Percentiles rank a stretch among this genome's conserved stretches.
These are phyloP conservation scores for Gracilaria domingensis DNA, from an alignment of 23 red algal species.

Conservation along the genomic window DNA sequence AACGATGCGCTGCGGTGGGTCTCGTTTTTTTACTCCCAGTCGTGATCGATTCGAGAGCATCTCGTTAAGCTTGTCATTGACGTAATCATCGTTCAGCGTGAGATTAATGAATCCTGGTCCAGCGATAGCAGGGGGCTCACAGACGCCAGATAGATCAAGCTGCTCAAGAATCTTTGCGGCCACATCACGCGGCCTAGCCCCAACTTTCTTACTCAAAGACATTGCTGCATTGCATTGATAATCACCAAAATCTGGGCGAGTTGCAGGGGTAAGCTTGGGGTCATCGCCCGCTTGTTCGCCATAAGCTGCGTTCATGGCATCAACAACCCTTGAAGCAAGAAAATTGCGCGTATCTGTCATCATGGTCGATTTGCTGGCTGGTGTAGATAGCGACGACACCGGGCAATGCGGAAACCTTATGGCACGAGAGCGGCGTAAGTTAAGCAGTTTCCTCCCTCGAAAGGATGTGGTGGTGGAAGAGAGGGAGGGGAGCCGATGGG, in stretches of 20 bases:
- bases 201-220: constrained; percentile 80
- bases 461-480: constrained; percentile 6
- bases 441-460: background rate
- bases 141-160: constrained; percentile 74
- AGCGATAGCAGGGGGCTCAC: constrained; percentile 78
- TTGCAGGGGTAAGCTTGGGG: constrained; percentile 84
- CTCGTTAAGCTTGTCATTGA: constrained; percentile 61
- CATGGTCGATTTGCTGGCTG: background rate
- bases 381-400: background rate
- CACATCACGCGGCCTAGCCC: constrained; percentile 85
- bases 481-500: background rate
- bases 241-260: constrained; percentile 90
- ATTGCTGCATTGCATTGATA: constrained; percentile 98
- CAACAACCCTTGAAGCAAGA: constrained; percentile 63
- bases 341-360: constrained; percentile 52
- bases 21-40: constrained; percentile 65
- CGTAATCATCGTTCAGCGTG: constrained; percentile 79
- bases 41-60: constrained; percentile 78
- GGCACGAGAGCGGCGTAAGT: constrained; percentile 1
- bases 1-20: constrained; percentile 73
- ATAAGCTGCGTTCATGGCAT: constrained; percentile 67
- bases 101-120: constrained; percentile 99
- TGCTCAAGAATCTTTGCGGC: constrained; percentile 77
- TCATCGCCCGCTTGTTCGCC: constrained; percentile 55
- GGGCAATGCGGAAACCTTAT: constrained; percentile 8